Percentiles rank a stretch among this genome's conserved stretches.
Evolutionary conservation across 202 grass and related monocot genomes (phyloP).

Genomic region (Zoysia matrella): DNA sequence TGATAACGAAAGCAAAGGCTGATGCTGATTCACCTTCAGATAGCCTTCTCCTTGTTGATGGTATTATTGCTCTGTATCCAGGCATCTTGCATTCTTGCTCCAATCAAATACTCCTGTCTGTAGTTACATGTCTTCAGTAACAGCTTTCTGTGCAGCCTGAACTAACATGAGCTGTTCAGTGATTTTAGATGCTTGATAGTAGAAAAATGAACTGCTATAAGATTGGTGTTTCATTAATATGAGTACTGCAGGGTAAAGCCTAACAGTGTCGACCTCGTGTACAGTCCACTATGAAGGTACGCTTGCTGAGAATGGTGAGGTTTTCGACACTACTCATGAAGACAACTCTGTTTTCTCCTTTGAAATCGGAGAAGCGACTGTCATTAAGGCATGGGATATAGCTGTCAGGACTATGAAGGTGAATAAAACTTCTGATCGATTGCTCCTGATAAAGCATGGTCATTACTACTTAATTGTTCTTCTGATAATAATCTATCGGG

Average conservation of each 20-base stretch:
- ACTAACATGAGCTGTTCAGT: not conserved
- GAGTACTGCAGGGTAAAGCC: not conserved
- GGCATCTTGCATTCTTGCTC: not conserved
- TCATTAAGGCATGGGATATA: constrained; percentile 72
- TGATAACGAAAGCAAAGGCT: constrained; percentile 55
- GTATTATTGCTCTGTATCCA: constrained; percentile 40
- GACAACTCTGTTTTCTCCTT: constrained; percentile 75
- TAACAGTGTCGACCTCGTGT: not conserved
- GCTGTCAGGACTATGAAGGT: constrained; percentile 78
- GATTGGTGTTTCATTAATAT: not conserved
- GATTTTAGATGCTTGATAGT: not conserved
- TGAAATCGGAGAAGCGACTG: constrained; percentile 57
- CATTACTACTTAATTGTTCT: not conserved
- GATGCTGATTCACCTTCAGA: constrained; percentile 70
- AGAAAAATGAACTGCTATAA: not conserved
- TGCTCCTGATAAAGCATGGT: not conserved
- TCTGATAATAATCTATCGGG: constrained; percentile 26
- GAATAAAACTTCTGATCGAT: not conserved
- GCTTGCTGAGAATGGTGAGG: constrained; percentile 62
- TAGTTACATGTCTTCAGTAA: not conserved
- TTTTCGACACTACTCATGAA: constrained; percentile 78
- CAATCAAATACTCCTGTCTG: not conserved
- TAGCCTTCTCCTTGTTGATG: constrained; percentile 62
- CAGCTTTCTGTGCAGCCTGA: not conserved
- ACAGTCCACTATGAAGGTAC: constrained; percentile 78